Percentiles rank a stretch among this genome's conserved stretches.
phyloP scores from a whole-genome alignment of 495 filamentous ascomycete species.

The Xylaria nigripes region DNA sequence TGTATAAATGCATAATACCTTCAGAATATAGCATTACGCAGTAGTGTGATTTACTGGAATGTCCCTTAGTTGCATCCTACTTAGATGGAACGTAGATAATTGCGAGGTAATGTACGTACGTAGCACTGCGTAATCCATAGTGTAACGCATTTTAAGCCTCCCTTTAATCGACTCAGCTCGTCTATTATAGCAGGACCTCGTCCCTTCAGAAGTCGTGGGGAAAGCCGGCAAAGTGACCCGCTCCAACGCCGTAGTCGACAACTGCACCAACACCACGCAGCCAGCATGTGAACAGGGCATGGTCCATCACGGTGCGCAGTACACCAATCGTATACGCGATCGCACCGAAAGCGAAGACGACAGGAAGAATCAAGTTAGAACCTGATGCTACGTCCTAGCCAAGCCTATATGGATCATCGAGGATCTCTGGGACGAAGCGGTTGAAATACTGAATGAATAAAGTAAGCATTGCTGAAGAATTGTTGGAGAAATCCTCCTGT shows the following conservation, averaged over 20 bases:
- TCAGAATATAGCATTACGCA: too few relatives aligned
- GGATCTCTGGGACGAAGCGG: conserved; percentile 26
- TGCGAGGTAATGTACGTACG: too few relatives aligned
- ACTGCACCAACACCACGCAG: conserved; percentile 38
- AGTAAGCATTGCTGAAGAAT: not conserved
- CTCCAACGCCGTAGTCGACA: conserved; percentile 43
- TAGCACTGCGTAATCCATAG: too few relatives aligned
- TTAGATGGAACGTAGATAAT: too few relatives aligned
- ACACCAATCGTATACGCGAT: conserved; percentile 49
- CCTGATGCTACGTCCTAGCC: conserved; percentile 49
- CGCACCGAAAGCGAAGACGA: conserved; percentile 30
- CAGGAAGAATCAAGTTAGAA: conserved; percentile 35
- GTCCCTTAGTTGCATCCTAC: too few relatives aligned
- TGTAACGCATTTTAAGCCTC: too few relatives aligned
- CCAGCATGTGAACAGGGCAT: conserved; percentile 46
- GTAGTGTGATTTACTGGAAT: too few relatives aligned
- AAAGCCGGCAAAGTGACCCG: conserved; percentile 50
- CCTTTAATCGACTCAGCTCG: conserved; percentile 22
- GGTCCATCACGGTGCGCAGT: conserved; percentile 49
- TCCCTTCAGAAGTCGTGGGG: conserved; percentile 20
- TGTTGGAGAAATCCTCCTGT: not conserved
- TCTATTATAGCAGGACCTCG: conserved; percentile 23
- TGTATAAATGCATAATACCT: not conserved
- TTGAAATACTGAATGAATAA: conserved; percentile 1
- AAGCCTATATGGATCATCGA: conserved; percentile 48